Conservation (phyloP, 352 stramenopile genomes). For the Pythium diclinum region DNA sequence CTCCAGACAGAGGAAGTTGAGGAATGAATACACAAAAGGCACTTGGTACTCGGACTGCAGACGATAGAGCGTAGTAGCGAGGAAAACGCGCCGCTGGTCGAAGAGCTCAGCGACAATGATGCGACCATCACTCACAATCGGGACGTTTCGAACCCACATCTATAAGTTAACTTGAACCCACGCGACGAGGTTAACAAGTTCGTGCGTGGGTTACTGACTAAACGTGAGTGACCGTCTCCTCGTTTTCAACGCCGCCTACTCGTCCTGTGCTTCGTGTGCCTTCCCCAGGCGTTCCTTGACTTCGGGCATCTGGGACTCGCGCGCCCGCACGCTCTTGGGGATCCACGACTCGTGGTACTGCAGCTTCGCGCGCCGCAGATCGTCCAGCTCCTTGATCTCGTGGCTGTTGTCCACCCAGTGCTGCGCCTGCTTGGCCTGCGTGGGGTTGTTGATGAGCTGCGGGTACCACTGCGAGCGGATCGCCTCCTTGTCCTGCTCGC, state of each 20-base stretch:
- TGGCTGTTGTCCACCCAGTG: constrained; percentile 43
- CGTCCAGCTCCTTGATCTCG: constrained; percentile 44
- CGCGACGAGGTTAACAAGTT: too few relatives aligned
- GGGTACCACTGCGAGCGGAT: constrained; percentile 62
- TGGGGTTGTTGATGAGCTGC: constrained; percentile 67
- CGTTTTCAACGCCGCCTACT: not conserved
- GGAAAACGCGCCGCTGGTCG: too few relatives aligned
- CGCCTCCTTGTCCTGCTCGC: constrained; percentile 38
- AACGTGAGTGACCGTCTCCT: not conserved
- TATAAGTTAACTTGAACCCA: too few relatives aligned
- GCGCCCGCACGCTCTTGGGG: constrained; percentile 58
- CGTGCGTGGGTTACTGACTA: too few relatives aligned
- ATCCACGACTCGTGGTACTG: constrained; percentile 50
- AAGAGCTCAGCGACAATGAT: too few relatives aligned
- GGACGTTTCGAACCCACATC: too few relatives aligned
- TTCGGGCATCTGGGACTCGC: constrained; percentile 57
- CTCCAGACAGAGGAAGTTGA: not conserved
- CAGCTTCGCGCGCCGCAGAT: constrained; percentile 60
- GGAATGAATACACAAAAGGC: not conserved
- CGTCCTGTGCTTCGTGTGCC: not conserved
- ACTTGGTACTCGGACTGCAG: too few relatives aligned
- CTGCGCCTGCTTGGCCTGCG: constrained; percentile 46
- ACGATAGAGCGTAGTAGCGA: too few relatives aligned
- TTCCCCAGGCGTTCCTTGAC: constrained; percentile 55
- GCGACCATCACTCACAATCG: too few relatives aligned